Percentiles rank a stretch among this genome's conserved stretches.
Conservation (phyloP, 345 rosid species). For the Heritiera littoralis region DNA sequence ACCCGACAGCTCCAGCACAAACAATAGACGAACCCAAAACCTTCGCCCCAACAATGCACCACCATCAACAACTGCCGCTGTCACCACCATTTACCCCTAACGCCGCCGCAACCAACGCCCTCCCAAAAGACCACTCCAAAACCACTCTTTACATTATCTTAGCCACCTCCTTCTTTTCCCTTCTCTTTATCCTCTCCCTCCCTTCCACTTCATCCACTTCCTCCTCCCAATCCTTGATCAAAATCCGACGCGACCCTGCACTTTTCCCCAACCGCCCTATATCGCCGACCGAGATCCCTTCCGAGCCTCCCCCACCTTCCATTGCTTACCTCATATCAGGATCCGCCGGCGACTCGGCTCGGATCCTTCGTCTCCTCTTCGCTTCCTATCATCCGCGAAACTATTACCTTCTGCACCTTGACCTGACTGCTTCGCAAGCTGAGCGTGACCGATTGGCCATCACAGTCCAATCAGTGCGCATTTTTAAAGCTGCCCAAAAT, state of each 20-base stretch:
- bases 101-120: conserved; percentile 19
- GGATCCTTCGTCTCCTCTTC: conserved; percentile 75
- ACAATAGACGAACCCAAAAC: neutral
- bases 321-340: conserved; percentile 77
- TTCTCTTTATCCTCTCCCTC: conserved; percentile 64
- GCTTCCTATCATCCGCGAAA: conserved; percentile 86
- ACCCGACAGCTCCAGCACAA: neutral
- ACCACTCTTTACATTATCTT: conserved; percentile 57
- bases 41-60: conserved; percentile 17
- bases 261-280: conserved; percentile 67
- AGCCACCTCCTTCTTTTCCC: conserved; percentile 59
- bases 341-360: conserved; percentile 61
- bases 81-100: conserved; percentile 13
- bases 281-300: conserved; percentile 42
- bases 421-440: conserved; percentile 53
- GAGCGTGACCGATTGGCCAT: conserved; percentile 77
- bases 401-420: conserved; percentile 83
- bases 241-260: conserved; percentile 54
- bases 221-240: conserved; percentile 23
- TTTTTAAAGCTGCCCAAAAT: conserved; percentile 77
- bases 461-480: conserved; percentile 52
- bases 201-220: conserved; percentile 51
- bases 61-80: conserved; percentile 22
- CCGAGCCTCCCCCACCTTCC: conserved; percentile 70
- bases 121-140: conserved; percentile 43